Base-by-base conservation (phyloP, 805 yeast genomes). In the Wickerhamomyces mucosus region DNA sequence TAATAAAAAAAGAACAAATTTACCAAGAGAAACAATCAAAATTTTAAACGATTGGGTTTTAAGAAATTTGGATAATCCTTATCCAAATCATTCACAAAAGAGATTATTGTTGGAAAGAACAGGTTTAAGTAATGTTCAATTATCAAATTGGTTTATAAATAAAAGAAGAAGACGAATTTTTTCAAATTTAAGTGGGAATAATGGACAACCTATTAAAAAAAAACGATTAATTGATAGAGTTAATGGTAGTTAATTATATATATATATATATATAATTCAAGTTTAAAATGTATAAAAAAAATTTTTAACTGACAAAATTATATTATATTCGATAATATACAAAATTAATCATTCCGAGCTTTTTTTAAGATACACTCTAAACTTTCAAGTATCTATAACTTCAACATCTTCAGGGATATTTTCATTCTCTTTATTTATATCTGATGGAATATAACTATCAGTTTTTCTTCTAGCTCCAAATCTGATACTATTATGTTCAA, bases 121-220 rank as follows among this genome's bases (percentile, higher is more conserved):
- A 0, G 89, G 92, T 0, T 64, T 83, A 49, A 79, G 83, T 40
- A 75, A 78, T 54, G 84, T 80, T 38, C 95, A 83, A 55, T 65
- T 83, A 38, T 69, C 81, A 42, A 84, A 83, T 50, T 83, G 95
- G 95, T 83, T 83, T 47, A 84, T 83, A 48, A 83, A 83, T 51
- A 94, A 89, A 14, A 69, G 95, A 45, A 65, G 94, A 46, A 63
- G 95, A 43, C 75, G 80, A 48, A 69, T 83, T 13, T 50, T 50
- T 29, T 42, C 48, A 15, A 50, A 47, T 28, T 30, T 50, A 17
- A 43, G 50, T 32, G 55, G 55, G 6, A 50, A 46, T 33, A 50
- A 50, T 29, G 55, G 55, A 2, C 51, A 48, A 27, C 55, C 55
- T n/a, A 50, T 50, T 29, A 50, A 50, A 33, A 50, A 50, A 43